These are phyloP conservation scores for Diphasiastrum complanatum DNA, from an alignment of 83 land plant genomes.

Conservation along the genomic window DNA sequence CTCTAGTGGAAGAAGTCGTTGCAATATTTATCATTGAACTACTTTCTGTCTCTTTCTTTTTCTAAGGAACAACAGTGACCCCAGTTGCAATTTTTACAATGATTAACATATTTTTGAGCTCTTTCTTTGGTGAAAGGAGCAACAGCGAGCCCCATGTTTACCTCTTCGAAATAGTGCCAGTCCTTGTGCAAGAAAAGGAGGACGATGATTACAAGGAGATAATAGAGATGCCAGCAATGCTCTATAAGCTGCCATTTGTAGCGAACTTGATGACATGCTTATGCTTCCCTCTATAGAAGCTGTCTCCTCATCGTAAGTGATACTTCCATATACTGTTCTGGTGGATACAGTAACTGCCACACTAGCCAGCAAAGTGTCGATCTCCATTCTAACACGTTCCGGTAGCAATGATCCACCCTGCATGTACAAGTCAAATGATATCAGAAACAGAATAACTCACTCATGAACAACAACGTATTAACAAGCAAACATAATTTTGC, in stretches of 20 bases:
- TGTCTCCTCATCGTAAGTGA: constrained; percentile 27
- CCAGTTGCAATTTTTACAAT: too few species aligned
- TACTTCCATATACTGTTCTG: constrained; percentile 13
- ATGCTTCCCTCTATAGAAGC: constrained; percentile 24
- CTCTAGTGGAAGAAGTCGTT: too few species aligned
- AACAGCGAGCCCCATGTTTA: constrained; percentile 14
- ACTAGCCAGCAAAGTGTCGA: constrained; percentile 54
- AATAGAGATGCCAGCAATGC: constrained; percentile 77
- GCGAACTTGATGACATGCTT: constrained; percentile 39
- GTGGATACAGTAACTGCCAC: constrained; percentile 54
- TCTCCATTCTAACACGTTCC: constrained; percentile 58
- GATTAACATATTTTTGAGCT: neutral
- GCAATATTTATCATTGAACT: too few species aligned
- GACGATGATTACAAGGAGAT: constrained; percentile 57
- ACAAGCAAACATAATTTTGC: too few species aligned
- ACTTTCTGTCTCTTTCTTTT: too few species aligned
- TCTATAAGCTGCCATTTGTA: constrained; percentile 71
- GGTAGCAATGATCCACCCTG: constrained; percentile 77
- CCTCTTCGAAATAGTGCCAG: constrained; percentile 77
- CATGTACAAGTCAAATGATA: constrained; percentile 3
- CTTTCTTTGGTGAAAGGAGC: neutral
- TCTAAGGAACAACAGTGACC: too few species aligned
- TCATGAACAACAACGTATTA: neutral
- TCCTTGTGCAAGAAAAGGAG: constrained; percentile 69
- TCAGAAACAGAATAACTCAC: neutral